phyloP scores from a whole-genome alignment of 2,329 filamentous ascomycete species.

The Pyricularia pennisetigena region DNA sequence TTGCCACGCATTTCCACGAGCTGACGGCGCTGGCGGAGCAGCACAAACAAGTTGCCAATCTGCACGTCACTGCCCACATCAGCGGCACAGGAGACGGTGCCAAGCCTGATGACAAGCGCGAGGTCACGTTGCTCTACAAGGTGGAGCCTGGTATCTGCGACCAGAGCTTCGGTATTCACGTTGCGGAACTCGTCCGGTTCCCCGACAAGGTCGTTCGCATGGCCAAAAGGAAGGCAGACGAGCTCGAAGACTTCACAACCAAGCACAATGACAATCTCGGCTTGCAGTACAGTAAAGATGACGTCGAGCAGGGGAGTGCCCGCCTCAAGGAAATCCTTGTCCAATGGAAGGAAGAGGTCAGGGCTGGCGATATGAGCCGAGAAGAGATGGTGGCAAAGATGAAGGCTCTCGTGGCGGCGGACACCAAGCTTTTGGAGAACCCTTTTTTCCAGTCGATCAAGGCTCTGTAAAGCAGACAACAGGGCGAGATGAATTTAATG shows the following conservation, averaged over 20 bases:
- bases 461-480: slow-evolving; percentile 27
- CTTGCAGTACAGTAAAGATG: slow-evolving; percentile 63
- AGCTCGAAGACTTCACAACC: slow-evolving; percentile 87
- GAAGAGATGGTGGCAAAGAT: slow-evolving; percentile 69
- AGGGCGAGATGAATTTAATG: slow-evolving; percentile 2
- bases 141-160: slow-evolving; percentile 93
- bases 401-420: slow-evolving; percentile 66
- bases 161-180: slow-evolving; percentile 96
- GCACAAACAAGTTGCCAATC: slow-evolving; percentile 78
- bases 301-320: slow-evolving; percentile 80
- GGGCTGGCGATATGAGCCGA: slow-evolving; percentile 47
- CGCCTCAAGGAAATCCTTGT: slow-evolving; percentile 76
- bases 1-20: slow-evolving; percentile 98
- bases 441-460: slow-evolving; percentile 63
- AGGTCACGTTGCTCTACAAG: slow-evolving; percentile 94
- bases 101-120: slow-evolving; percentile 46
- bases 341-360: slow-evolving; percentile 74
- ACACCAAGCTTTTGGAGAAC: slow-evolving; percentile 54
- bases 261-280: slow-evolving; percentile 55
- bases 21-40: slow-evolving; percentile 83
- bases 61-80: slow-evolving; percentile 95
- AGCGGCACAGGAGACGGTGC: slow-evolving; percentile 29
- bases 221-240: slow-evolving; percentile 98
- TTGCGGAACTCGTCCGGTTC: slow-evolving; percentile 92
- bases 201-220: slow-evolving; percentile 96